Evolutionary conservation across 805 yeast species (phyloP).

Genomic region (Ogataea degrootiae): DNA sequence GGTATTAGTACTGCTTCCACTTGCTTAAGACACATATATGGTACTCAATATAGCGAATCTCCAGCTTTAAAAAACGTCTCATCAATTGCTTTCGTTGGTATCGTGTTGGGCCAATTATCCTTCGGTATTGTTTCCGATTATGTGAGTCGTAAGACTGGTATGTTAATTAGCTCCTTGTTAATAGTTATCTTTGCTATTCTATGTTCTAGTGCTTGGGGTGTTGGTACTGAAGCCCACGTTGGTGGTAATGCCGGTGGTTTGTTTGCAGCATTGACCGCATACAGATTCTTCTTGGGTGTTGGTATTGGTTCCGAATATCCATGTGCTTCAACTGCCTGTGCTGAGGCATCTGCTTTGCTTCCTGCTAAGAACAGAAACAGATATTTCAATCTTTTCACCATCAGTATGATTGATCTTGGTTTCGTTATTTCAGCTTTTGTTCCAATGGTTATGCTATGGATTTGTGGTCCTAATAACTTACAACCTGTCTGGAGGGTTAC

Average conservation of each 20-base stretch:
- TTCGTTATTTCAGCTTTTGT: constrained; percentile 81
- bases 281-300: constrained; percentile 80
- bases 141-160: constrained; percentile 75
- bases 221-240: constrained; percentile 31
- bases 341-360: constrained; percentile 78
- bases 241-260: constrained; percentile 64
- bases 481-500: constrained; percentile 89
- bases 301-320: constrained; percentile 97
- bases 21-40: constrained; percentile 66
- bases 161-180: constrained; percentile 71
- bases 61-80: constrained; percentile 74
- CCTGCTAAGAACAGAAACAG: constrained; percentile 86
- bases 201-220: constrained; percentile 87
- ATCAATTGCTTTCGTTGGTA: constrained; percentile 88
- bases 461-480: constrained; percentile 64
- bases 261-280: constrained; percentile 80
- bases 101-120: constrained; percentile 78
- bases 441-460: constrained; percentile 82
- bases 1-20: constrained; percentile 77
- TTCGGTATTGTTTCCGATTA: constrained; percentile 83
- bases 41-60: constrained; percentile 54
- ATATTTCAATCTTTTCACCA: constrained; percentile 85
- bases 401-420: constrained; percentile 81
- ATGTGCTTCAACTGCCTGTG: constrained; percentile 90
- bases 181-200: constrained; percentile 74